Evolutionary conservation across 176 grass and related monocot species (phyloP), one percentile per base, ranked within the genome.

Genomic region (Pontederia paniculata): DNA sequence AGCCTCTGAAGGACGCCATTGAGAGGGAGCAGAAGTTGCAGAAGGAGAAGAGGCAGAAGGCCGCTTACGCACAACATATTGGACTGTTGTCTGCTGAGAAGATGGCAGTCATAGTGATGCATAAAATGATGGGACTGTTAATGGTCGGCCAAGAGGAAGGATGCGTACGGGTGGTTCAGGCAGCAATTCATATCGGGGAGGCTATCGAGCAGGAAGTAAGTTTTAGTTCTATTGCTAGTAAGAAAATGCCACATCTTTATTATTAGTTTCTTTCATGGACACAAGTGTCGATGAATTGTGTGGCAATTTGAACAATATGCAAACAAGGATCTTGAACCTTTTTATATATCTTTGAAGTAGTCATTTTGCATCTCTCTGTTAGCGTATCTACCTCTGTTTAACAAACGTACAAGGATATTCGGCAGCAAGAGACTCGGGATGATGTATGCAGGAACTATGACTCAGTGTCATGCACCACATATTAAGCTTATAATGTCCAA

Each of bases 91-190:
- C 91, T 10, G 74, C 91, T 0, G 91, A 97, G 47, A 97, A 97
- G 73, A n/a, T 90, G n/a, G 91, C 86, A 50, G 83, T 90, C 58
- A 97, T 97, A 48, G 76, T 88, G 60, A 97, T 90, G 91, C 86
- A 77, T 70, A 97, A 88, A 72, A 86, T 97, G 81, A 90, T 97
- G 91, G 71, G 83, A 2, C 62, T 90, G 42, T 57, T 88, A 61
- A 83, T 90, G 80, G 76, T 82, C 20, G 74, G 71, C 64, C 84
- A 84, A 64, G 62, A 81, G 0, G 86, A 82, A 12, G 79, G 79
- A 52, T 80, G 79, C 2, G 76, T 97, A 22, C 86, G 86, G 1
- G 72, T 97, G 11, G 58, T 90, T 61, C 86, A 87, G 50, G 86
- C 73, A 0, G 86, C 91, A 5, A 67, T 87, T 67, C 76, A 67